These are phyloP conservation scores for Jaapia argillacea DNA, from an alignment of 768 basidiomycete species.

Conservation along the genomic window DNA sequence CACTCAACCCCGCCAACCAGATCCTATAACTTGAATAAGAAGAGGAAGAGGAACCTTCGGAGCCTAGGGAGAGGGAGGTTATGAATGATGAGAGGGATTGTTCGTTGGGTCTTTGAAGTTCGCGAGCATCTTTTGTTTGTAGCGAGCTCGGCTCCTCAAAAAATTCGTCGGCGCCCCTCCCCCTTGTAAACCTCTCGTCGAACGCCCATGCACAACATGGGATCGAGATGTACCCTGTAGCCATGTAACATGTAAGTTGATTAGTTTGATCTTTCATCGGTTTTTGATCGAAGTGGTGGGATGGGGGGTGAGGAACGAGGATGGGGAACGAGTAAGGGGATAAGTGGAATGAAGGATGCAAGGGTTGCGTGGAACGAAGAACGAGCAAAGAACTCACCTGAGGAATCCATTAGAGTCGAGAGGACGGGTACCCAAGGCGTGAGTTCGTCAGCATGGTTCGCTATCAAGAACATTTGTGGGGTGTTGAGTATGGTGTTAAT, in stretches of 20 bases:
- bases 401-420: slow-evolving; percentile 46
- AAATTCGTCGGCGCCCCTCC: slow-evolving; percentile 22
- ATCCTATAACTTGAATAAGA: slow-evolving; percentile 79
- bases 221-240: slow-evolving; percentile 69
- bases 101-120: slow-evolving; percentile 3
- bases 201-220: slow-evolving; percentile 89
- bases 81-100: slow-evolving; percentile 16
- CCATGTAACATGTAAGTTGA: no score
- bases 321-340: no score
- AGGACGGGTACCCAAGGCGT: slow-evolving; percentile 92
- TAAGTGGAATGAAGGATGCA: no score
- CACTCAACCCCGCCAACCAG: slow-evolving; percentile 70
- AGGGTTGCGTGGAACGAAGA: no score
- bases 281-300: no score
- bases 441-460: slow-evolving; percentile 94
- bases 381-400: slow-evolving; percentile 70
- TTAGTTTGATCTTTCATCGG: no score
- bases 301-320: no score
- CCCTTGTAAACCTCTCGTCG: slow-evolving; percentile 53
- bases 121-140: slow-evolving; percentile 11
- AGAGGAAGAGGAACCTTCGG: slow-evolving; percentile 47
- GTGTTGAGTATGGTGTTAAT: background rate
- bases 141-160: slow-evolving; percentile 11
- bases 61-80: slow-evolving; percentile 47
- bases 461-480: slow-evolving; percentile 67